Evolutionary conservation across 495 filamentous ascomycete species (phyloP).

Genomic region (Astrocystis sublimbata): DNA sequence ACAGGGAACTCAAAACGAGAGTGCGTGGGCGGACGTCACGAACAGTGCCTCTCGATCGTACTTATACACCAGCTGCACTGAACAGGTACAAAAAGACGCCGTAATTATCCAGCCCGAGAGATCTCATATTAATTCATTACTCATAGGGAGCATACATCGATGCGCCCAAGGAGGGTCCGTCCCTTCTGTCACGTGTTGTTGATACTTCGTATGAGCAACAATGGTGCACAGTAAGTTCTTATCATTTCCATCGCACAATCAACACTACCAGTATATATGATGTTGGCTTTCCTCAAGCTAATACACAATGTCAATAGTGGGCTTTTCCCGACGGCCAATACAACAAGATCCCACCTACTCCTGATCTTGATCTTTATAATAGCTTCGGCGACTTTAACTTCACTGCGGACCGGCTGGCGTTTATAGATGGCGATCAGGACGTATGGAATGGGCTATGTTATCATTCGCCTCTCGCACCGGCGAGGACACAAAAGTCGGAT

Average conservation of each 20-base stretch:
- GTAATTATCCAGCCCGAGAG: not conserved
- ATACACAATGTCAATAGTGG: slow-evolving; percentile 28
- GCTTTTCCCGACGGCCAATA: slow-evolving; percentile 46
- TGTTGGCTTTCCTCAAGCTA: not conserved
- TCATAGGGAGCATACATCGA: slow-evolving; percentile 46
- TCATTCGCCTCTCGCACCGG: slow-evolving; percentile 42
- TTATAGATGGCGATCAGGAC: slow-evolving; percentile 51
- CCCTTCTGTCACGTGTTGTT: slow-evolving; percentile 44
- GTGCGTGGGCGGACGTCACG: slow-evolving; percentile 39
- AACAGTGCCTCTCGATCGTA: slow-evolving; percentile 44
- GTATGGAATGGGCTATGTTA: slow-evolving; percentile 51
- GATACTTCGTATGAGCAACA: slow-evolving; percentile 52
- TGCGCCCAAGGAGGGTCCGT: slow-evolving; percentile 41
- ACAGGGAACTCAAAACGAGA: slow-evolving; percentile 31
- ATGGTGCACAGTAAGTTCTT: slow-evolving; percentile 42
- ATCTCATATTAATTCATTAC: not conserved
- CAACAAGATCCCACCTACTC: slow-evolving; percentile 43
- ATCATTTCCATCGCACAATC: not conserved
- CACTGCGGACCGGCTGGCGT: slow-evolving; percentile 46
- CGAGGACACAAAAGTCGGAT: slow-evolving; percentile 30
- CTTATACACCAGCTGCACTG: slow-evolving; percentile 49
- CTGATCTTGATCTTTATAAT: slow-evolving; percentile 41
- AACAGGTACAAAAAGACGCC: slow-evolving; percentile 29
- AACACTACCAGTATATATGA: too few relatives aligned
- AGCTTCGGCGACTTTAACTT: slow-evolving; percentile 47